phyloP scores from a whole-genome alignment of 1,284 basidiomycete species.

The Stygiomarasmius scandens region DNA sequence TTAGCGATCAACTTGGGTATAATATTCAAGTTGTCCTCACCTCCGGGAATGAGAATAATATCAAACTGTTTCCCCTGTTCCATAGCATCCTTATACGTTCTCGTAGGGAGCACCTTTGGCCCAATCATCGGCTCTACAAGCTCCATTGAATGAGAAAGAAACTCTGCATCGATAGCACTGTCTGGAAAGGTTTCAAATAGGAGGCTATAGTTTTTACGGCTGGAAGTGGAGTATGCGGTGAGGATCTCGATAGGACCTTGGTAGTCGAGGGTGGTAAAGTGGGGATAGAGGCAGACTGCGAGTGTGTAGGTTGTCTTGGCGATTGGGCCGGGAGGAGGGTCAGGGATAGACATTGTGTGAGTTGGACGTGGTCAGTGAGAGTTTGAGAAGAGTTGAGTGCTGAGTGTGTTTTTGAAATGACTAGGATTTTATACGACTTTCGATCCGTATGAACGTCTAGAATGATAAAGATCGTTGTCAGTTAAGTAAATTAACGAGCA shows the following conservation, averaged over 20 bases:
- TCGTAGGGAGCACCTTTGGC: conserved; percentile 19
- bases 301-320: conserved; percentile 14
- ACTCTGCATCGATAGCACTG: conserved; percentile 21
- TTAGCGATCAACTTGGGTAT: not conserved
- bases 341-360: no score
- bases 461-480: no score
- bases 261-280: conserved; percentile 31
- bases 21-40: no score
- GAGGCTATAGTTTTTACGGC: conserved; percentile 5
- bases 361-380: no score
- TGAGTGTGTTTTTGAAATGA: no score
- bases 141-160: conserved; percentile 23
- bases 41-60: conserved; percentile 27
- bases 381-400: no score
- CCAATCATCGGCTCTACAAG: conserved; percentile 20
- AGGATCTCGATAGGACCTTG: conserved; percentile 35
- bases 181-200: conserved; percentile 3
- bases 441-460: no score
- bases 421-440: no score
- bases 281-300: conserved; percentile 32
- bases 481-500: no score
- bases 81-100: conserved; percentile 22
- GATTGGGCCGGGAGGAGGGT: no score
- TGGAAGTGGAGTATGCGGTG: conserved; percentile 27
- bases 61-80: conserved; percentile 22